Percentiles rank a stretch among this genome's conserved stretches.
phyloP scores from a whole-genome alignment of 805 yeast genomes.

The Maudiozyma saulgeensis region DNA sequence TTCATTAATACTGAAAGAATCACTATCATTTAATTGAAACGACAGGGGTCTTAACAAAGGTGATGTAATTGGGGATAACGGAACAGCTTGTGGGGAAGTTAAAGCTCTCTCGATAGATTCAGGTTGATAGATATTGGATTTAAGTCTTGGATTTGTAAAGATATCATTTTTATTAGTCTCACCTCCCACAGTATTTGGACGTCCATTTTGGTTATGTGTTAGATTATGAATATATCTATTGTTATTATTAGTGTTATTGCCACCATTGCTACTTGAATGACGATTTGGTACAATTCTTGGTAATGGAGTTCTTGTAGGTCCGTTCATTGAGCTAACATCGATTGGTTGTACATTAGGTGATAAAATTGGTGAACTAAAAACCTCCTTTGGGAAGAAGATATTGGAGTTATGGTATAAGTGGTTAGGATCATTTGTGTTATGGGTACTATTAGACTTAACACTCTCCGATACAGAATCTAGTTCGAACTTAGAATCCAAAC shows the following conservation, averaged over 20 bases:
- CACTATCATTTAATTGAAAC: not conserved
- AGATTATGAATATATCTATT: not conserved
- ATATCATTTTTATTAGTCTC: not conserved
- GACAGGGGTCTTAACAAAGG: slow-evolving; percentile 42
- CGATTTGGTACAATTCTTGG: slow-evolving; percentile 3
- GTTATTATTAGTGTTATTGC: not conserved
- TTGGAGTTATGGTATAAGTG: slow-evolving; percentile 29
- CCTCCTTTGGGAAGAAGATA: slow-evolving; percentile 33
- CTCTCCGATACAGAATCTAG: not conserved
- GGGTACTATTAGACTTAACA: not conserved
- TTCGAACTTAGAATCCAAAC: not conserved
- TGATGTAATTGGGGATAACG: slow-evolving; percentile 43
- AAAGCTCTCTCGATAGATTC: slow-evolving; percentile 35
- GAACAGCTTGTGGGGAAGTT: slow-evolving; percentile 58
- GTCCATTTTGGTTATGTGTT: not conserved
- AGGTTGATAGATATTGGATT: slow-evolving; percentile 50
- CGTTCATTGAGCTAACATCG: slow-evolving; percentile 7
- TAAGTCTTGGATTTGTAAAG: slow-evolving; percentile 26
- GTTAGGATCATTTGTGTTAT: not conserved
- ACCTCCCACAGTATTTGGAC: not conserved
- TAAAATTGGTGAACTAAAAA: slow-evolving; percentile 37
- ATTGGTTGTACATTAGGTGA: slow-evolving; percentile 35
- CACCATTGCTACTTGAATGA: not conserved
- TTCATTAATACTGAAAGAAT: not conserved
- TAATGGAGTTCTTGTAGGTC: slow-evolving; percentile 6